Evolutionary conservation across 140 eudicot genomes (phyloP), one percentile per base, ranked within the genome.

Genomic region (Bidens hawaiensis): DNA sequence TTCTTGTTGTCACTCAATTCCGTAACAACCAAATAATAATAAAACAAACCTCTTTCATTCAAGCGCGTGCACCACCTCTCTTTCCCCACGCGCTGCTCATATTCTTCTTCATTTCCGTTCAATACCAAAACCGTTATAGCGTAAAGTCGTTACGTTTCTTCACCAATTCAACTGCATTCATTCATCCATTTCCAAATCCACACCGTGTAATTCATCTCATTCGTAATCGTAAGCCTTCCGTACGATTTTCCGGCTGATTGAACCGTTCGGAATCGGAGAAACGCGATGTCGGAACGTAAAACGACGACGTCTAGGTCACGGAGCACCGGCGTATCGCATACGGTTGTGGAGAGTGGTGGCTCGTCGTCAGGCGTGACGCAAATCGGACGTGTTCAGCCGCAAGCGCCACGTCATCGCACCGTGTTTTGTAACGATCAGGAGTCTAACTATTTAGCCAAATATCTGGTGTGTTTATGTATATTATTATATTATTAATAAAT

Each of bases 371-470:
- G 85, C 4, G 74, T 79, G 30, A 81, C 84, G 43, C 84, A 75
- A 30, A 77, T 91, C 0, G 96, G 96, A 4, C 83, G 81, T 21
- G 88, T 88, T 41, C 95, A 84, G 55, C 99, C 97, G 14, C 99
- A 93, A 76, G 95, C 99, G 26, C 99, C 99, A 3, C 79, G 88
- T 67, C 85, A 88, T 69, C 94, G 99, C n/a, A 88, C 96, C 57
- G 83, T 93, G 31, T 88, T 78, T 40, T 88, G 96, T 64, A 93
- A 93, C 70, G 96, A 93, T 75, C 95, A 93, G 0, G 96, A 93
- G 1, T 88, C 85, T 6, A 93, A 93, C 65, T 63, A 65, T 24
- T 82, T 88, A 45, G 87, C 88, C 55, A 75, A 85, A 65, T 93
- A 63, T 76, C 88, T 81, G 94, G 97, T 93, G 0, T 49, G 46